These are phyloP conservation scores for Cutaneotrichosporon dermatis DNA, from an alignment of 1,284 basidiomycete species.

Conservation along the genomic window DNA sequence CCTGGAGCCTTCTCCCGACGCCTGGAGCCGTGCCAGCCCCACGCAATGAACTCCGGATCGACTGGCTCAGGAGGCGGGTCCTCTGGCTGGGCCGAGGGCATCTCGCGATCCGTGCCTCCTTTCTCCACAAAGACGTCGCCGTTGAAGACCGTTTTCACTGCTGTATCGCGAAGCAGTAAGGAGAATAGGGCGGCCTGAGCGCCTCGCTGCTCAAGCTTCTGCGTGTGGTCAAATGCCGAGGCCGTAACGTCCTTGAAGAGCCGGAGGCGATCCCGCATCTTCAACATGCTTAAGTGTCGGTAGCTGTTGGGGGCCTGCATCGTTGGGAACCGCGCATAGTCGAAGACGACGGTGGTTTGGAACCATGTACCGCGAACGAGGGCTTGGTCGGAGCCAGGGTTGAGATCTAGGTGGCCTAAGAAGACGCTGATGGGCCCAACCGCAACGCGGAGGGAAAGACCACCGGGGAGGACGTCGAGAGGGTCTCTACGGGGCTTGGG, in stretches of 20 bases:
- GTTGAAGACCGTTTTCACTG: constrained; percentile 43
- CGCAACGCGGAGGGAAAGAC: constrained; percentile 59
- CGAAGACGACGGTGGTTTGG: constrained; percentile 57
- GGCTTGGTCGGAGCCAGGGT: constrained; percentile 61
- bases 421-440: constrained; percentile 64
- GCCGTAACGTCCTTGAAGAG: constrained; percentile 62
- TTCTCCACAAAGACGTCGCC: constrained; percentile 29
- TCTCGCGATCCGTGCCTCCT: constrained; percentile 21
- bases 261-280: constrained; percentile 41
- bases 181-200: constrained; percentile 43
- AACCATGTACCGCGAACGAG: constrained; percentile 69
- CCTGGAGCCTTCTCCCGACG: not conserved
- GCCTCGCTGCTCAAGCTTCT: constrained; percentile 39
- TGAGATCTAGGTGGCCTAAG: constrained; percentile 69
- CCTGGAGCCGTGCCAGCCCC: constrained; percentile 29
- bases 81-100: constrained; percentile 3
- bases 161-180: constrained; percentile 28
- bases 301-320: constrained; percentile 47
- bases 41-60: constrained; percentile 28
- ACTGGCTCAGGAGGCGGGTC: constrained; percentile 8
- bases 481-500: constrained; percentile 20
- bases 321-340: constrained; percentile 57
- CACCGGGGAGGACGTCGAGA: constrained; percentile 55
- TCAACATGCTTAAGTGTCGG: constrained; percentile 53
- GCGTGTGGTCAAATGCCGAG: constrained; percentile 57